Evolutionary conservation across 2,329 filamentous ascomycete genomes (phyloP), one percentile per base, ranked within the genome.

Genomic region (Colletotrichum sp.): DNA sequence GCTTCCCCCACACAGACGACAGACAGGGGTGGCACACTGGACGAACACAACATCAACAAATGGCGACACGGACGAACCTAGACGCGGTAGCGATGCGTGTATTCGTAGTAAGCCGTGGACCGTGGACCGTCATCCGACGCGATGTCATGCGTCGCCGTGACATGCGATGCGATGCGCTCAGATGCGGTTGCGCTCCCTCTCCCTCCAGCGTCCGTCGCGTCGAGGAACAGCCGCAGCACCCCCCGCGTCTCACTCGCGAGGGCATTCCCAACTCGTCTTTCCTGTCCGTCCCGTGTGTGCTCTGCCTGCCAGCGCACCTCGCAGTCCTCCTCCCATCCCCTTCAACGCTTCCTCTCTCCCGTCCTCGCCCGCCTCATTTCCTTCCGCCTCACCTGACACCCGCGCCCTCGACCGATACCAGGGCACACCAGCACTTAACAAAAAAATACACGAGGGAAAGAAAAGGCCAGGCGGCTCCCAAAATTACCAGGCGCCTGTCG

Each of bases 211-310:
- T 49, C 28, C 39, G 68, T 67, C 72, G 72, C 68, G 68, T 76
- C 55, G 21, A 32, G 28, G 26, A 57, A 59, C 32, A 63, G 32
- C 60, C 57, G 60, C 13, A 64, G 32, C 62, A 36, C 1, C 15
- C n/a, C n/a, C 64, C 77, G 65, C 73, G 65, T 68, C 52, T 59
- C 59, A 52, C 49, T 36, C 76, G 71, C 75, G 77, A 78, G 69
- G 77, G 71, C 75, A 77, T 78, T 77, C 68, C 75, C 75, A 73
- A 75, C 64, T 52, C 71, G 74, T 72, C 44, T 13, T 52, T 10
- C 13, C 13, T 34, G 10, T 26, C 36, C 59, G 30, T 34, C n/a
- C n/a, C 44, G 44, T 52, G 28, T n/a, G 15, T 36, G 18, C 67
- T 49, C 36, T 18, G 32, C 4, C 21, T 63, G 75, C 72, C 70